Evolutionary conservation across 495 filamentous ascomycete genomes (phyloP).

Genomic region (Lasiosphaeria hispida): DNA sequence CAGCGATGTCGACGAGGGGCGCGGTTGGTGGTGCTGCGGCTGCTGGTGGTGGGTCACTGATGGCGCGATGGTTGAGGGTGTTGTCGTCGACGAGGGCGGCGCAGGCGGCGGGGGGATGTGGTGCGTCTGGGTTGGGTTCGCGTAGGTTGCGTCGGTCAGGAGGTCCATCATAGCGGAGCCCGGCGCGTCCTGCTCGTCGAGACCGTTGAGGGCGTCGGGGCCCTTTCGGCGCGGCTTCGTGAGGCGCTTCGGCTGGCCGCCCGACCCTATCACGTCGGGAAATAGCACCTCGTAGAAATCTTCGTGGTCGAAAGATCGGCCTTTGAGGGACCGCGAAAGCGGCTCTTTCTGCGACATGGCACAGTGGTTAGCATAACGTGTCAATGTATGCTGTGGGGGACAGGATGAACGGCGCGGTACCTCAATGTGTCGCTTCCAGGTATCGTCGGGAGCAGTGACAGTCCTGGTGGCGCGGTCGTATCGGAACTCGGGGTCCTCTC

Average conservation of each 20-base stretch:
- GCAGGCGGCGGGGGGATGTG: conserved; percentile 24
- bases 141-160: conserved; percentile 24
- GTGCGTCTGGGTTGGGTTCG: conserved; percentile 23
- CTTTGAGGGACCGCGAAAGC: conserved; percentile 44
- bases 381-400: not conserved
- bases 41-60: conserved; percentile 15
- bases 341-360: conserved; percentile 42
- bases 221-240: conserved; percentile 46
- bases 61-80: conserved; percentile 18
- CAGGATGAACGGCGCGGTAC: conserved; percentile 21
- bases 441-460: conserved; percentile 48
- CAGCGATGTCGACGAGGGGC: conserved; percentile 28
- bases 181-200: conserved; percentile 30
- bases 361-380: conserved; percentile 7
- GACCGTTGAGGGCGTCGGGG: conserved; percentile 27
- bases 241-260: conserved; percentile 49
- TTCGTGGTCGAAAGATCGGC: conserved; percentile 50
- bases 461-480: conserved; percentile 43
- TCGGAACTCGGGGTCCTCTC: conserved; percentile 48
- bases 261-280: conserved; percentile 49
- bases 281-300: conserved; percentile 51
- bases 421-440: conserved; percentile 48
- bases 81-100: conserved; percentile 9
- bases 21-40: conserved; percentile 19
- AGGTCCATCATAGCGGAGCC: conserved; percentile 35